phyloP scores from a whole-genome alignment of 108 stramenopile genomes.

The Nannochloropsis salina region DNA sequence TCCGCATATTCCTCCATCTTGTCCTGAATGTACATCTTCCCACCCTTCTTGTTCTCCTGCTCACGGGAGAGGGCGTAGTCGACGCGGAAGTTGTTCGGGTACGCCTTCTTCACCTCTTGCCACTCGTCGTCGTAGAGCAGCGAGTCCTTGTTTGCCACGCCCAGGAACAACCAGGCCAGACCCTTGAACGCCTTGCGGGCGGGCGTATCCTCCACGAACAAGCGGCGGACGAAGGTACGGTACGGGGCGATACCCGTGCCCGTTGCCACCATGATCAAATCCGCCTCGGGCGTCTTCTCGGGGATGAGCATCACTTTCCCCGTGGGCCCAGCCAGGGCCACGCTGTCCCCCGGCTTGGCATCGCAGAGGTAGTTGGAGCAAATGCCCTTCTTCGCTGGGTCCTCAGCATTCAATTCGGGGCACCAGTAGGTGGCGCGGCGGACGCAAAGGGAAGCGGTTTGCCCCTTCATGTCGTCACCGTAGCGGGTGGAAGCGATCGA shows the following conservation, averaged over 20 bases:
- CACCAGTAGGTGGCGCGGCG: slow-evolving; percentile 91
- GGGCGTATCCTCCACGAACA: slow-evolving; percentile 88
- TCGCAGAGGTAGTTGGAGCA: slow-evolving; percentile 98
- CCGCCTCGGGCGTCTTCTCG: slow-evolving; percentile 80
- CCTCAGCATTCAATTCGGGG: slow-evolving; percentile 85
- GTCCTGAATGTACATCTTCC: slow-evolving; percentile 99
- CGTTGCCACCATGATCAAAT: slow-evolving; percentile 97
- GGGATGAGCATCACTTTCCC: slow-evolving; percentile 98
- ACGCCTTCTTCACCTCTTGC: slow-evolving; percentile 72
- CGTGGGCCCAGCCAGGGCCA: slow-evolving; percentile 71
- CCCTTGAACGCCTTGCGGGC: slow-evolving; percentile 83
- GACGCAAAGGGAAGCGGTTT: slow-evolving; percentile 88
- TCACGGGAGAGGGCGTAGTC: slow-evolving; percentile 92
- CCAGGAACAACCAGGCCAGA: slow-evolving; percentile 92
- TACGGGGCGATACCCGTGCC: slow-evolving; percentile 96
- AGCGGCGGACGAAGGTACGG: slow-evolving; percentile 89
- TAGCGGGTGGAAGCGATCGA: slow-evolving; percentile 95
- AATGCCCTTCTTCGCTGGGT: slow-evolving; percentile 95
- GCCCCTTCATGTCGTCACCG: slow-evolving; percentile 95
- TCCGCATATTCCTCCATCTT: slow-evolving; percentile 96
- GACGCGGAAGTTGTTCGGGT: slow-evolving; percentile 81
- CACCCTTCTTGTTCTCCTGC: slow-evolving; percentile 82
- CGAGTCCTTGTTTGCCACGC: slow-evolving; percentile 92
- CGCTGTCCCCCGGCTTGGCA: slow-evolving; percentile 57
- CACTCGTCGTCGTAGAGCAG: slow-evolving; percentile 93